Evolutionary conservation across 106 monocot species (phyloP), one percentile per base, ranked within the genome.

Genomic region (Allium sativum): DNA sequence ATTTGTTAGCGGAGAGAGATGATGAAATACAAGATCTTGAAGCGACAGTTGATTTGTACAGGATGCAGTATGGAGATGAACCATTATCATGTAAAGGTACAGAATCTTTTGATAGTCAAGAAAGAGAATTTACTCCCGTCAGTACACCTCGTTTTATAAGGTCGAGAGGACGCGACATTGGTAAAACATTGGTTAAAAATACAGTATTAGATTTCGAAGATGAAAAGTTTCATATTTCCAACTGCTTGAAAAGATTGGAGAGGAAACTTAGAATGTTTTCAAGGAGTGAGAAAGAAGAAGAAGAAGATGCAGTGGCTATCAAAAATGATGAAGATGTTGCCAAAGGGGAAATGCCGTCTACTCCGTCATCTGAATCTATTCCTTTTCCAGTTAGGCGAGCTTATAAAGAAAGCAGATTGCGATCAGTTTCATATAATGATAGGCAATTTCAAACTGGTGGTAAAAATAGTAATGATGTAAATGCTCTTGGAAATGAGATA

Each of bases 11-110:
- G 9, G 72, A 94, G 42, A 89, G 76, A 71, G 90, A 90, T 45
- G 79, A 73, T 66, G 81, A 94, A 56, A 51, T 94, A 47, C 74
- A 74, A 50, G 86, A 86, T 67, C 40, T 86, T 16, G 83, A 89
- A 68, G 71, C 64, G 12, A 81, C 81, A 17, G 17, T 94, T 56
- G 81, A 72, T 9, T 73, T 66, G 31, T 94, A 73, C 43, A 78
- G 70, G 19, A 79, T 53, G 58, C 70, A 21, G 43, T 66, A 72
- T 31, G 55, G 59, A 7, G 61, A 69, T 51, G 74, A 86, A 52
- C 31, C 31, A 31, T 31, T 31, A 5, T 56, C 53, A 47, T 71
- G 58, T 42, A 65, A 61, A 52, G 18, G 11, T 48, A 19, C 55
- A 15, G 48, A 56, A 31, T 44, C 42, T 21, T 21, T 10, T 63